Evolutionary conservation across 2,329 filamentous ascomycete genomes (phyloP).

Genomic region (Myotisia sp.): DNA sequence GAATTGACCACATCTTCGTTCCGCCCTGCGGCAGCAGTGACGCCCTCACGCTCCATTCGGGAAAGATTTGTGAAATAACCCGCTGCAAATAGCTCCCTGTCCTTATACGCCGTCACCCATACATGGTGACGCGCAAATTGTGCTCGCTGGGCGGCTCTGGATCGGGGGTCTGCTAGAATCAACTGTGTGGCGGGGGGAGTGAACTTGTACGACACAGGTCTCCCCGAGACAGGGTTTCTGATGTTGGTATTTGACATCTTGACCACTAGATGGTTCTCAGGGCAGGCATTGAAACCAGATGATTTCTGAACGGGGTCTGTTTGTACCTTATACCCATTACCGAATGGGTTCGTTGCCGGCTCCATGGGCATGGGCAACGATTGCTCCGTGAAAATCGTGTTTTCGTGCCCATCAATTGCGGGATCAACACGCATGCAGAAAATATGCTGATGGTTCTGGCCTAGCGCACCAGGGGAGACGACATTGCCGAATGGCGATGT

Average conservation of each 20-base stretch:
- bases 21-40: constrained; percentile 31
- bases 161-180: constrained; percentile 32
- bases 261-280: constrained; percentile 31
- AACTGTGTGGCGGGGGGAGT: constrained; percentile 34
- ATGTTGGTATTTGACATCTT: constrained; percentile 36
- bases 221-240: constrained; percentile 30
- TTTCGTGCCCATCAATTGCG: constrained; percentile 43
- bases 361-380: constrained; percentile 37
- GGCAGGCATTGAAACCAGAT: constrained; percentile 39
- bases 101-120: constrained; percentile 38
- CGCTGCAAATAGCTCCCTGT: constrained; percentile 37
- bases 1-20: constrained; percentile 30
- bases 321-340: constrained; percentile 46
- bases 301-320: constrained; percentile 36
- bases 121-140: constrained; percentile 38
- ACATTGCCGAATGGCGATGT: constrained; percentile 46
- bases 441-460: constrained; percentile 57
- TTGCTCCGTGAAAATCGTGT: constrained; percentile 42
- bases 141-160: constrained; percentile 33
- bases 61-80: constrained; percentile 36
- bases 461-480: constrained; percentile 49
- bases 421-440: constrained; percentile 53
- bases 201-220: constrained; percentile 37
- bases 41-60: constrained; percentile 30
- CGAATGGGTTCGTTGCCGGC: constrained; percentile 43